Base-by-base conservation (phyloP, 768 basidiomycete species). In the Russula sp. region DNA sequence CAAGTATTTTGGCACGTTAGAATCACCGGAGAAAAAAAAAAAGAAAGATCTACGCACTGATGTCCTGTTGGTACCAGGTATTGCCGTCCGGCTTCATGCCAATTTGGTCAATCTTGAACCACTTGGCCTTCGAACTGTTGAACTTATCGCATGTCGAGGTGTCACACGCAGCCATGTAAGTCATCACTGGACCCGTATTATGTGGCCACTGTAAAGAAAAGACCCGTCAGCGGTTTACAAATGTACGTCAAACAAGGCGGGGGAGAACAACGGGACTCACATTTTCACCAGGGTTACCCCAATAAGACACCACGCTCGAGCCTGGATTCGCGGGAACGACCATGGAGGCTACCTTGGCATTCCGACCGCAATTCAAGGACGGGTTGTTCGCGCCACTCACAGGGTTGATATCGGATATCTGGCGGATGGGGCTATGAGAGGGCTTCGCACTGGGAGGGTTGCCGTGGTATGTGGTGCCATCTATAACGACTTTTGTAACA, bases 151-250 rank as follows among this genome's bases (percentile, higher is more conserved):
- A n/a, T n/a, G n/a, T n/a, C n/a, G n/a, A n/a, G n/a, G n/a, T n/a
- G n/a, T n/a, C n/a, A n/a, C n/a, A n/a, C n/a, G 75, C 73, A 2
- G 87, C 79, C 80, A 91, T 79, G 70, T 90, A 91, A 39, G 85
- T 88, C 73, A 90, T 73, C 71, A 89, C 74, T 5, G 89, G 88
- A 5, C 89, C 88, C 22, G 74, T 83, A 59, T 86, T 74, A 66
- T 88, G 81, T 1, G 76, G 76, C 82, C 79, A 81, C 74, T 78
- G 56, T 22, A 38, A 32, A 32, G 39, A n/a, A 18, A 39, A 3
- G 41, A 5, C 5, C 16, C 13, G 9, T 5, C 13, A 16, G 9
- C 13, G 39, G 11, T 9, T n/a, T 18, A n/a, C 18, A 45, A 2
- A 20, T 18, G 43, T 7, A 8, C 20, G 13, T 22, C 14, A 3